Evolutionary conservation across 768 basidiomycete species (phyloP).

Genomic region (Grammothele lineata): DNA sequence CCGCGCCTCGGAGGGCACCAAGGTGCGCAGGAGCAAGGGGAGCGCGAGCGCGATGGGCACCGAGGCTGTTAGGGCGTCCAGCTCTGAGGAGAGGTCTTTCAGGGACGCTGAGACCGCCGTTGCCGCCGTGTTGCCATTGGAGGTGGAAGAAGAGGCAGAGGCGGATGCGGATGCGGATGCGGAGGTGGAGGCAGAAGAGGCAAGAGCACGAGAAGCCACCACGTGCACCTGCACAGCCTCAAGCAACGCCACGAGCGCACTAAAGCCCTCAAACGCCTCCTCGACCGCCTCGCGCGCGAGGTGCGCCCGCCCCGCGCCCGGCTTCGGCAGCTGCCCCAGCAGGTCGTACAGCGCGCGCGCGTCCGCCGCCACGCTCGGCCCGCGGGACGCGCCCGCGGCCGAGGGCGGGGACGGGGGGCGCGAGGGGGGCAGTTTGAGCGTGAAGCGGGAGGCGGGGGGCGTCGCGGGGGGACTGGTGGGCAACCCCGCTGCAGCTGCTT

Average conservation of each 20-base stretch:
- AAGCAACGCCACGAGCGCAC: conserved; percentile 52
- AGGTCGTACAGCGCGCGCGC: conserved; percentile 60
- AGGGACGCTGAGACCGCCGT: conserved; percentile 11
- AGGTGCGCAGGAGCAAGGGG: conserved; percentile 57
- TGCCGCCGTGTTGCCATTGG: background rate
- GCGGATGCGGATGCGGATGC: too few species aligned
- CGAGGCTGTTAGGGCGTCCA: conserved; percentile 53
- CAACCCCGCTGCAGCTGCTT: conserved; percentile 11
- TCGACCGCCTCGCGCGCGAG: conserved; percentile 79
- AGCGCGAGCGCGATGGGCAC: conserved; percentile 74
- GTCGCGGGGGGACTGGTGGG: conserved; percentile 46
- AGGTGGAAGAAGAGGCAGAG: too few species aligned
- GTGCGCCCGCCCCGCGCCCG: conserved; percentile 41
- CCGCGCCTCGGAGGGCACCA: conserved; percentile 27
- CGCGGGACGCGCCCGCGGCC: conserved; percentile 20
- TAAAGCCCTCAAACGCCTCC: conserved; percentile 67
- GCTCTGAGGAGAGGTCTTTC: conserved; percentile 33
- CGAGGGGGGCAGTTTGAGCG: conserved; percentile 61
- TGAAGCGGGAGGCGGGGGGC: conserved; percentile 55
- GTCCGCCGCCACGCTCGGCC: conserved; percentile 49
- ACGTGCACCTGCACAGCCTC: conserved; percentile 39
- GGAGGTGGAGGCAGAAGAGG: too few species aligned
- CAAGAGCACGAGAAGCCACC: too few species aligned
- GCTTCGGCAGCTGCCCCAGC: conserved; percentile 57
- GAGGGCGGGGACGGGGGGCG: conserved; percentile 62